These are phyloP conservation scores for Neofusicoccum cordaticola DNA, from an alignment of 2,329 filamentous ascomycete species.

Conservation along the genomic window DNA sequence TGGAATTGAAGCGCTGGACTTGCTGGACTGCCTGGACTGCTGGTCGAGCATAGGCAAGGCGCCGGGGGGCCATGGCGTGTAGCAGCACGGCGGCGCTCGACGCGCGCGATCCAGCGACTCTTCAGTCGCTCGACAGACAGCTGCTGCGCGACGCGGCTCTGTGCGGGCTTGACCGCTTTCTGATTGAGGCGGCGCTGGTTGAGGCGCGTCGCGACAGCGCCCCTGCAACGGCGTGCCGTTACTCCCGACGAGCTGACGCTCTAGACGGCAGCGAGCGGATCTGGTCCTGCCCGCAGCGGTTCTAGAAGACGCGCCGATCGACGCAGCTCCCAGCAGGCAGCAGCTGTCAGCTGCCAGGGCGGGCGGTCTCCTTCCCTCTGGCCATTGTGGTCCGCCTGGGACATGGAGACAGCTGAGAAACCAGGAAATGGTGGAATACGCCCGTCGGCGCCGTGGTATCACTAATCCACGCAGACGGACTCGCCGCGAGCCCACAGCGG, in stretches of 20 bases:
- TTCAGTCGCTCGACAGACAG: neutral
- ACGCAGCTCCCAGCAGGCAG: too few species aligned
- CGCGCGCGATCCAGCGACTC: neutral
- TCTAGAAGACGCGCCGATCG: neutral
- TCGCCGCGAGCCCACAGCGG: neutral
- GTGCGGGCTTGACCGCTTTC: neutral
- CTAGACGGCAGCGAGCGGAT: neutral
- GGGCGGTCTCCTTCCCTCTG: neutral
- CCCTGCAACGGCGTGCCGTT: slow-evolving; percentile 10
- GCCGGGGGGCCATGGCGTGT: too few species aligned
- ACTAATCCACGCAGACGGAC: neutral
- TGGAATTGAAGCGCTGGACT: too few species aligned
- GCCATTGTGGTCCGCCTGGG: neutral
- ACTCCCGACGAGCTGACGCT: slow-evolving; percentile 3
- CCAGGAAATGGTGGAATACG: neutral
- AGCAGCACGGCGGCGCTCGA: neutral
- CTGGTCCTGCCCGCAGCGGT: neutral
- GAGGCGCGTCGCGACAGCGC: neutral
- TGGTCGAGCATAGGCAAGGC: too few species aligned
- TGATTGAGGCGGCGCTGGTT: neutral
- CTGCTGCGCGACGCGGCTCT: neutral
- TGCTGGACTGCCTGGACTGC: too few species aligned
- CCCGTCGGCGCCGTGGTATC: too few species aligned
- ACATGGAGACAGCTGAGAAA: neutral
- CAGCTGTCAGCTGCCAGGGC: neutral